A percentile compares a stretch with the other conserved stretches of the same genome.
These are phyloP conservation scores for Hsuehochloa calcarea DNA, from an alignment of 176 grass and related monocot genomes.

Conservation along the genomic window DNA sequence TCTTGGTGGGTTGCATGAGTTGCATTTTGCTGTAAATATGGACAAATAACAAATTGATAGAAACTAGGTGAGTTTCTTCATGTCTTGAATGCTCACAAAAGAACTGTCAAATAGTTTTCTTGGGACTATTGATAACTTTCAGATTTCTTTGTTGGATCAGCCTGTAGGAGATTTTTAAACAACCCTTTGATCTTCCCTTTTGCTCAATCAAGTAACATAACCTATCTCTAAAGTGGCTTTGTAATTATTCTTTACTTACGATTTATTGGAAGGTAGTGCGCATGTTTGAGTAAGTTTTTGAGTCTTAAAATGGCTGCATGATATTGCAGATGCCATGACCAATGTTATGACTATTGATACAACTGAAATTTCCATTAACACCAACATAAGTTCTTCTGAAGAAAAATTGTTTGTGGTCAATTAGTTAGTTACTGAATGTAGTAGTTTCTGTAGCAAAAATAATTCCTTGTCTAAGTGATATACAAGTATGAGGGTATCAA, in stretches of 20 bases:
- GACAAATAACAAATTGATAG: conserved; percentile 7
- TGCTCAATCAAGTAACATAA: neutral
- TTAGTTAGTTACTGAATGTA: too few relatives aligned
- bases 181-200: neutral
- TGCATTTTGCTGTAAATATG: conserved; percentile 34
- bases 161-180: neutral
- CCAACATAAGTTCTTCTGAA: too few relatives aligned
- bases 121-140: neutral
- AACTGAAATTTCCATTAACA: too few relatives aligned
- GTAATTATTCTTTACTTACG: neutral
- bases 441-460: too few relatives aligned
- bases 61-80: conserved; percentile 3
- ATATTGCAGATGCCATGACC: accelerated
- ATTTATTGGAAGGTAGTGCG: too few relatives aligned
- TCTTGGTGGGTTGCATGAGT: conserved; percentile 28
- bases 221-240: neutral
- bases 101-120: neutral
- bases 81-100: conserved; percentile 3
- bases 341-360: too few relatives aligned
- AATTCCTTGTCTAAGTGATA: too few relatives aligned
- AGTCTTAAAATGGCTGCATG: too few relatives aligned
- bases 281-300: too few relatives aligned
- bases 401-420: too few relatives aligned
- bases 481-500: too few relatives aligned
- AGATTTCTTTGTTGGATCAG: neutral